These are phyloP conservation scores for Blastocystis sp. DNA, from an alignment of 352 stramenopile genomes.

Conservation along the genomic window DNA sequence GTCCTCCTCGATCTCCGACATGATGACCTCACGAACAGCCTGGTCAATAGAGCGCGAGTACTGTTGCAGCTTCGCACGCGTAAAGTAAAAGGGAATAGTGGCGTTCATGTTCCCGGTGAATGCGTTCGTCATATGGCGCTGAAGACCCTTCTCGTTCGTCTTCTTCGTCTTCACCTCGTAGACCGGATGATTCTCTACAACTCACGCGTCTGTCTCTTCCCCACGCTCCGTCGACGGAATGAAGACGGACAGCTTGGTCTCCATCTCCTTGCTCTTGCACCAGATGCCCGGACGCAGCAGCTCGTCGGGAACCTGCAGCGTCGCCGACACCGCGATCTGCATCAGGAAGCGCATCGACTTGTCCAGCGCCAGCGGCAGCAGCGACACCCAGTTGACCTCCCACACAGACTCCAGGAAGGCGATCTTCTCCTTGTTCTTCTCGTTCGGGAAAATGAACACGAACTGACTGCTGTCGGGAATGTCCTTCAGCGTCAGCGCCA, in stretches of 20 bases:
- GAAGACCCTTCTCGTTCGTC: not conserved
- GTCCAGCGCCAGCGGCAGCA: not conserved
- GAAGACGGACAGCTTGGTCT: not conserved
- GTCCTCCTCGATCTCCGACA: not conserved
- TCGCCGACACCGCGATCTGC: not conserved
- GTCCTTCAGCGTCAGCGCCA: conserved; percentile 32
- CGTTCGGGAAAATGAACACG: not conserved
- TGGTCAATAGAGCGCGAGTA: not conserved
- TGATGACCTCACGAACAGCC: not conserved
- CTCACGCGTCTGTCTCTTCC: not conserved
- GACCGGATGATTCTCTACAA: not conserved
- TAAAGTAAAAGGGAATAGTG: not conserved
- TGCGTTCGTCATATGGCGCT: not conserved
- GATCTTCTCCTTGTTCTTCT: not conserved
- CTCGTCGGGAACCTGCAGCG: not conserved
- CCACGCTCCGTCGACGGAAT: not conserved
- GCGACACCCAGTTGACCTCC: not conserved
- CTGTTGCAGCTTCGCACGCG: not conserved
- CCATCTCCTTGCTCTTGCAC: not conserved
- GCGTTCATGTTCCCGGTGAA: not conserved
- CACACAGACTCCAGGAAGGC: not conserved
- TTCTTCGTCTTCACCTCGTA: not conserved
- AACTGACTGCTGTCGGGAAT: not conserved
- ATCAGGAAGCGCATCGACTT: not conserved
- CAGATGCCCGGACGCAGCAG: not conserved